Percentiles rank a stretch among this genome's conserved stretches.
These are phyloP conservation scores for Davidsoniella virescens DNA, from an alignment of 2,329 filamentous ascomycete species.

Conservation along the genomic window DNA sequence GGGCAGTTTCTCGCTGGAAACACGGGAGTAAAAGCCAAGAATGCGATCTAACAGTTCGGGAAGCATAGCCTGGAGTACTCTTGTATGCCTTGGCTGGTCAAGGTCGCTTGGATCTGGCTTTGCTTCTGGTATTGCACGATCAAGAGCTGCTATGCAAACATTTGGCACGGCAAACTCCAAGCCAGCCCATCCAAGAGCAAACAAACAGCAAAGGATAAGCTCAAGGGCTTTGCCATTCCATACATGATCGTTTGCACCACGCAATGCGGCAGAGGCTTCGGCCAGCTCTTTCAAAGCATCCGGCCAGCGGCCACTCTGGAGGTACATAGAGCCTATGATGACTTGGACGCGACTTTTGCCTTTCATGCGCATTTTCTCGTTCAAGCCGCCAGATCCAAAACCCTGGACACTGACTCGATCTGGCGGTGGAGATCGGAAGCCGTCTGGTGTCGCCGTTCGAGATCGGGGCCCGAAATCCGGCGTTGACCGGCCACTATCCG, in stretches of 20 bases:
- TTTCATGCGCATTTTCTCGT: constrained; percentile 63
- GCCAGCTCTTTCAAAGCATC: constrained; percentile 73
- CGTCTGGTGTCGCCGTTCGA: constrained; percentile 26
- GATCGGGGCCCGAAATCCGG: constrained; percentile 19
- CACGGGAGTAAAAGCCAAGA: constrained; percentile 53
- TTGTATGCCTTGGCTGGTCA: constrained; percentile 35
- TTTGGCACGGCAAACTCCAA: constrained; percentile 65
- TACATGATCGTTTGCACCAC: constrained; percentile 74
- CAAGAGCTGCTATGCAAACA: constrained; percentile 35
- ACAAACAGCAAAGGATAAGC: constrained; percentile 62
- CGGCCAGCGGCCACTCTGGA: constrained; percentile 78
- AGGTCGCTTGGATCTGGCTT: constrained; percentile 23
- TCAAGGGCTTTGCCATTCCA: constrained; percentile 96
- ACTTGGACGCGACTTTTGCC: constrained; percentile 67
- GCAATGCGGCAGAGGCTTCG: constrained; percentile 63
- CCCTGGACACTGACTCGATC: constrained; percentile 51
- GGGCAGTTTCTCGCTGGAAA: constrained; percentile 54
- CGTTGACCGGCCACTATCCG: constrained; percentile 31
- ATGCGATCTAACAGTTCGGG: constrained; percentile 65
- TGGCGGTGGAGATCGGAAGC: constrained; percentile 32
- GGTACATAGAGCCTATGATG: constrained; percentile 68
- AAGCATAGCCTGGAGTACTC: constrained; percentile 40
- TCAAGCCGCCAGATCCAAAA: constrained; percentile 53
- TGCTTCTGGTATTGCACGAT: constrained; percentile 27
- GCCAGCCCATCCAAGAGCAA: constrained; percentile 71